Conservation (phyloP, 176 grass and related monocot genomes). For the Hsuehochloa calcarea region DNA sequence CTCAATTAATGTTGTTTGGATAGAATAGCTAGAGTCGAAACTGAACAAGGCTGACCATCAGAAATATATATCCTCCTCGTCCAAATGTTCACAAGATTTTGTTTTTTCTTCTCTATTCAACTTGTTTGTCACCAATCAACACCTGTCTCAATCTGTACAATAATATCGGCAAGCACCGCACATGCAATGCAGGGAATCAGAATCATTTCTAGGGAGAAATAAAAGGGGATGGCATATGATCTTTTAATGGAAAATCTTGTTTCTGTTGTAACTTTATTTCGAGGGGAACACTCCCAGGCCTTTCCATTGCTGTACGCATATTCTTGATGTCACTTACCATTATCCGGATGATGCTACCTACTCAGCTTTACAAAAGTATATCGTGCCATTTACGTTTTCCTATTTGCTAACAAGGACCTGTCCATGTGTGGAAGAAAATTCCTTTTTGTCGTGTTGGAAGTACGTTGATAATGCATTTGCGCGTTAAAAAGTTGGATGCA, state of each 20-base stretch:
- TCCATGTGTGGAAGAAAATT: no score
- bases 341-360: not conserved
- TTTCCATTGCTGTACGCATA: not conserved
- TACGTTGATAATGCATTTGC: not conserved
- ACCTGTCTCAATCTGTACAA: not conserved
- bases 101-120: not conserved
- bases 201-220: not conserved
- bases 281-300: no score
- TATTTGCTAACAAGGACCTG: not conserved
- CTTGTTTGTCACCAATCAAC: not conserved
- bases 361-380: not conserved
- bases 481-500: not conserved
- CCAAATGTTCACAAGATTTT: not conserved
- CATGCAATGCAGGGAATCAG: not conserved
- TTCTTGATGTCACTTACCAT: conserved; percentile 6
- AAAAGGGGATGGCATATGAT: not conserved
- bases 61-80: not conserved
- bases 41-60: not conserved
- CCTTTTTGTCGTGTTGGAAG: not conserved
- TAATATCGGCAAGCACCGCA: not conserved
- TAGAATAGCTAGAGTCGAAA: no score
- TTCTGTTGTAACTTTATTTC: not conserved
- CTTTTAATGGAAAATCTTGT: not conserved
- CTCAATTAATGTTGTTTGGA: no score
- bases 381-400: not conserved